phyloP scores from a whole-genome alignment of 1,139 yeast genomes.

The Candida sanyaensis region DNA sequence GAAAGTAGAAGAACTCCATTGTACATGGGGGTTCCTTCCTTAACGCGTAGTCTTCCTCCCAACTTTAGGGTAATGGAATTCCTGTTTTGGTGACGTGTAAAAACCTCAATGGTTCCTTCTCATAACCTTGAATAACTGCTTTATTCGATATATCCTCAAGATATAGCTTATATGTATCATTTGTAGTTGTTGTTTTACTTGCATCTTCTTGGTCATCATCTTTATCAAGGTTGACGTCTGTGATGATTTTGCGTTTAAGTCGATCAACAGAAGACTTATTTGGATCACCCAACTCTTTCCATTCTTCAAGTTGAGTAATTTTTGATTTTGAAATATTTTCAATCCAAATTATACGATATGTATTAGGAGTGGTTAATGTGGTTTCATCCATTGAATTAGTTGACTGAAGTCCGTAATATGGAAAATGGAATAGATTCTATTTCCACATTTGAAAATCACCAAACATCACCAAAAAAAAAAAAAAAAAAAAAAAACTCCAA shows the following conservation, averaged over 20 bases:
- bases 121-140: slow-evolving; percentile 38
- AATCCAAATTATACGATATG: slow-evolving; percentile 35
- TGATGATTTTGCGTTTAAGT: slow-evolving; percentile 25
- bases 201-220: slow-evolving; percentile 12
- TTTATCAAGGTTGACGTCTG: slow-evolving; percentile 35
- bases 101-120: slow-evolving; percentile 38
- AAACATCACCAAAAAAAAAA: background rate
- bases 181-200: background rate
- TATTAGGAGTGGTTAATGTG: slow-evolving; percentile 19
- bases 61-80: slow-evolving; percentile 39
- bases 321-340: slow-evolving; percentile 38
- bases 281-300: slow-evolving; percentile 43
- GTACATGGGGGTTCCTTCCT: slow-evolving; percentile 31
- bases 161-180: slow-evolving; percentile 30
- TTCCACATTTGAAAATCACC: background rate
- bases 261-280: slow-evolving; percentile 43
- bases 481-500: slow-evolving; percentile 1
- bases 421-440: background rate
- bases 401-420: background rate
- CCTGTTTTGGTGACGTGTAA: slow-evolving; percentile 22
- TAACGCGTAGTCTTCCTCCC: slow-evolving; percentile 39
- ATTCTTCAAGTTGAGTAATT: slow-evolving; percentile 38
- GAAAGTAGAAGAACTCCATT: slow-evolving; percentile 38
- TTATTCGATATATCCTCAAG: slow-evolving; percentile 34
- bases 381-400: slow-evolving; percentile 5